Evolutionary conservation across 2,329 filamentous ascomycete species (phyloP), one percentile per base, ranked within the genome.

Genomic region (Xylariaceae sp.): DNA sequence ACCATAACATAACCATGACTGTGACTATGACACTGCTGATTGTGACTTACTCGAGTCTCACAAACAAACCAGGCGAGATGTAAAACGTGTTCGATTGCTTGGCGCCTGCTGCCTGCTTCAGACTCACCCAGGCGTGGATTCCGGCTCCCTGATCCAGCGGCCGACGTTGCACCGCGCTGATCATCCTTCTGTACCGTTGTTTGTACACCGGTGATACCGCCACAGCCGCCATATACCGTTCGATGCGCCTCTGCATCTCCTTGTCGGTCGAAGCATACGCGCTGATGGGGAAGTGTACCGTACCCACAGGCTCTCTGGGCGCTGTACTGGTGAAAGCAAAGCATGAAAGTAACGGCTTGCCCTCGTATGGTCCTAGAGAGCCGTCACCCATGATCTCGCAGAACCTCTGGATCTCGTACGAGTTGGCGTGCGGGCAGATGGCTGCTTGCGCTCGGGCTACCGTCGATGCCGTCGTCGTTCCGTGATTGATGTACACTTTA

Each of bases 331-430:
- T 55, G 45, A 60, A 58, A 5, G 56, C 56, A 31, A 58, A 60
- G 45, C 58, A 57, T 1, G 56, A 57, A 4, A 59, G 13, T 19
- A 58, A 42, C 6, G 50, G 48, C 34, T 60, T 58, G 1, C 28
- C 38, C 3, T 31, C 12, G 39, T 54, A 60, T 1, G 58, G 56
- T 2, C 55, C 53, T 1, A 48, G 42, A 9, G 46, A 47, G 2
- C 57, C 53, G 2, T 46, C 53, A 2, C 34, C 53, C 48, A 60
- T 51, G 5, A 34, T 19, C 18, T 48, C 48, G 42, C 50, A 57
- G 51, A 60, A 60, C 10, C 53, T 53, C 40, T 60, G 53, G 28
- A 60, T 55, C 42, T 60, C 57, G 39, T 55, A 60, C 14, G 51
- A 5, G 22, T 41, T 17, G 4, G 50, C 46, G 17, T 54, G 31